phyloP scores from a whole-genome alignment of 1,284 basidiomycete species.

The Trichosporon coremiiforme region DNA sequence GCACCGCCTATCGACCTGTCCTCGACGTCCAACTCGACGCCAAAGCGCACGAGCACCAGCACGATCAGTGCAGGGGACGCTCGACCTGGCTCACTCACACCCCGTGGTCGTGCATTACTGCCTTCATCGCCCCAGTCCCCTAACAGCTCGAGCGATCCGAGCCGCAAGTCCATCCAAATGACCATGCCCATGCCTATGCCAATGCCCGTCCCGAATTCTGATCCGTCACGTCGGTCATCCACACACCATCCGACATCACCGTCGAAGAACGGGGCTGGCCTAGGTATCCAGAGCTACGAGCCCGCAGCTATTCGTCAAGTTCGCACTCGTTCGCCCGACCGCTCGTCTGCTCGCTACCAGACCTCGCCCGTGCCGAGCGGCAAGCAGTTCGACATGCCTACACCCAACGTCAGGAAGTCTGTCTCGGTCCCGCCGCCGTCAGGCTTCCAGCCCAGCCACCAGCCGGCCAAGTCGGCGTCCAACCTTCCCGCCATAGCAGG shows the following conservation, averaged over 20 bases:
- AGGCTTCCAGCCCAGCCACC: conserved; percentile 30
- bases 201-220: conserved; percentile 16
- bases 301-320: not conserved
- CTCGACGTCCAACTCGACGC: not conserved
- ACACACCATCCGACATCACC: conserved; percentile 9
- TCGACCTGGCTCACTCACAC: not conserved
- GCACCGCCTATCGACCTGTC: conserved; percentile 5
- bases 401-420: not conserved
- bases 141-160: not conserved
- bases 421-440: not conserved
- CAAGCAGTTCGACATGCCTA: conserved; percentile 19
- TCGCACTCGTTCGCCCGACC: conserved; percentile 14
- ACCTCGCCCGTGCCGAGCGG: not conserved
- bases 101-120: not conserved
- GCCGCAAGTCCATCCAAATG: conserved; percentile 14
- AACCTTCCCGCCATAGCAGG: conserved; percentile 47
- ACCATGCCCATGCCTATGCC: conserved; percentile 22
- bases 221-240: conserved; percentile 11
- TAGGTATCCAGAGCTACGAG: conserved; percentile 13
- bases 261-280: conserved; percentile 6
- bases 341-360: conserved; percentile 2
- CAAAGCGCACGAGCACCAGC: conserved; percentile 5
- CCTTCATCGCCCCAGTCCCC: conserved; percentile 13
- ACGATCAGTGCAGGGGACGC: conserved; percentile 8
- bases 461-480: conserved; percentile 46